Evolutionary conservation across 331 rosid species (phyloP).

Genomic region (Malus hybrid): DNA sequence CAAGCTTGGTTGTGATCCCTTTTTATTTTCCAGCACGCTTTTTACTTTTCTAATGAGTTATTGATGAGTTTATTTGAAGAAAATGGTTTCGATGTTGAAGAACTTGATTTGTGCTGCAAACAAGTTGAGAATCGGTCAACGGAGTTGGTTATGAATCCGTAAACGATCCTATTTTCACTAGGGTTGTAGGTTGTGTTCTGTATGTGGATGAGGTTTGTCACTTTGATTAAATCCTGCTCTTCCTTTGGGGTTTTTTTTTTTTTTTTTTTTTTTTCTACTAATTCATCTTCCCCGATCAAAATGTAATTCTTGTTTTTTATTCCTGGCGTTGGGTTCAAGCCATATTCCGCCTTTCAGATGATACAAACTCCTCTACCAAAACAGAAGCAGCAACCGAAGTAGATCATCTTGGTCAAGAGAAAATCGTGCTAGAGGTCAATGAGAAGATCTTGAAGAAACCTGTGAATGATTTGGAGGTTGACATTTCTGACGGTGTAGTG

Average conservation of each 20-base stretch:
- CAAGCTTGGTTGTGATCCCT: not conserved
- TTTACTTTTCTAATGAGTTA: conserved; percentile 78
- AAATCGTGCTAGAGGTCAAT: conserved; percentile 7
- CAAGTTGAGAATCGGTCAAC: conserved; percentile 86
- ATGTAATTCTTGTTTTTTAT: conserved; percentile 7
- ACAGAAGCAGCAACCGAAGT: conserved; percentile 17
- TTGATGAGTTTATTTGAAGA: conserved; percentile 68
- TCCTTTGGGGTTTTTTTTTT: not conserved
- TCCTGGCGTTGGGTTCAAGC: conserved; percentile 91
- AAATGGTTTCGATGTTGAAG: conserved; percentile 65
- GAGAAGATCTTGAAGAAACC: conserved; percentile 21
- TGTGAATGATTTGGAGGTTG: conserved; percentile 40
- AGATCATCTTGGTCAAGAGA: conserved; percentile 17
- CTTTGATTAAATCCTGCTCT: not conserved
- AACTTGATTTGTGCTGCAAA: conserved; percentile 72
- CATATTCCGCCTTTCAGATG: conserved; percentile 49
- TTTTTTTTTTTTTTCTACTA: not conserved
- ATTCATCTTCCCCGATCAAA: not conserved
- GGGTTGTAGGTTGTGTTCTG: not conserved
- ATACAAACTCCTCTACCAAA: conserved; percentile 24
- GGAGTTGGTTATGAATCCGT: conserved; percentile 83
- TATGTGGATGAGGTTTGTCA: not conserved
- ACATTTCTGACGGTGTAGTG: conserved; percentile 61
- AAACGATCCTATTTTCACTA: conserved; percentile 9
- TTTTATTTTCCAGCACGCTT: conserved; percentile 66